Evolutionary conservation across 2,329 filamentous ascomycete species (phyloP).

Genomic region (Westerdykella aurantiaca): DNA sequence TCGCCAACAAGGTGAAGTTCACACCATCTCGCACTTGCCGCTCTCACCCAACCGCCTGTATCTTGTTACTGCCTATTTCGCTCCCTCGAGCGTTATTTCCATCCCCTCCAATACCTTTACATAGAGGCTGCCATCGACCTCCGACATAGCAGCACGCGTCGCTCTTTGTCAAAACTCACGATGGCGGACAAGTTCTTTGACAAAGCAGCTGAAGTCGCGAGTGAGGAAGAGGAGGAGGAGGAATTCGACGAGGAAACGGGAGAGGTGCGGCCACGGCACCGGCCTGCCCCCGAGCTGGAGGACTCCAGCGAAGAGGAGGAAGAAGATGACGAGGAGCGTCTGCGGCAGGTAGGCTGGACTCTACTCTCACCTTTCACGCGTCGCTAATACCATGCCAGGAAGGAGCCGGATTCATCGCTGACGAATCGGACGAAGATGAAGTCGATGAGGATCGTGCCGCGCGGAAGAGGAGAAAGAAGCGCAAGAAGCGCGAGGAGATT

Average conservation of each 20-base stretch:
- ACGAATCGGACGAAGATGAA: slow-evolving; percentile 74
- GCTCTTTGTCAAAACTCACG: neutral
- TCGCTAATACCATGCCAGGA: slow-evolving; percentile 51
- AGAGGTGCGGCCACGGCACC: slow-evolving; percentile 24
- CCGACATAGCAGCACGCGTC: neutral
- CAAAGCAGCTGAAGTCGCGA: slow-evolving; percentile 77
- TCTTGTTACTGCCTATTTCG: too few species aligned
- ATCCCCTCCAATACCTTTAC: too few species aligned
- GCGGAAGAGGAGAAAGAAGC: slow-evolving; percentile 62
- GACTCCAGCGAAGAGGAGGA: slow-evolving; percentile 39
- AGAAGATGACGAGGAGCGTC: slow-evolving; percentile 35
- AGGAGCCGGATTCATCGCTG: slow-evolving; percentile 91
- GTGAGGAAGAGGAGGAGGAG: slow-evolving; percentile 41
- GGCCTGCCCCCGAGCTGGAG: slow-evolving; percentile 19
- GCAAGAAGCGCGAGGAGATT: slow-evolving; percentile 73
- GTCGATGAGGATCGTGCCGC: slow-evolving; percentile 49
- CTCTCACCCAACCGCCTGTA: too few species aligned
- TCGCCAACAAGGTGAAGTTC: too few species aligned
- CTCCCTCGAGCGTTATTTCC: too few species aligned
- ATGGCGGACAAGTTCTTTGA: slow-evolving; percentile 60
- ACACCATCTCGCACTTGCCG: too few species aligned
- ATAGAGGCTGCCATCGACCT: neutral
- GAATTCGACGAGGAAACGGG: slow-evolving; percentile 31
- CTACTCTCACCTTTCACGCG: slow-evolving; percentile 5
- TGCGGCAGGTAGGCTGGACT: slow-evolving; percentile 23